These are phyloP conservation scores for Oenanthe javanica DNA, from an alignment of 140 eudicot species.

Conservation along the genomic window DNA sequence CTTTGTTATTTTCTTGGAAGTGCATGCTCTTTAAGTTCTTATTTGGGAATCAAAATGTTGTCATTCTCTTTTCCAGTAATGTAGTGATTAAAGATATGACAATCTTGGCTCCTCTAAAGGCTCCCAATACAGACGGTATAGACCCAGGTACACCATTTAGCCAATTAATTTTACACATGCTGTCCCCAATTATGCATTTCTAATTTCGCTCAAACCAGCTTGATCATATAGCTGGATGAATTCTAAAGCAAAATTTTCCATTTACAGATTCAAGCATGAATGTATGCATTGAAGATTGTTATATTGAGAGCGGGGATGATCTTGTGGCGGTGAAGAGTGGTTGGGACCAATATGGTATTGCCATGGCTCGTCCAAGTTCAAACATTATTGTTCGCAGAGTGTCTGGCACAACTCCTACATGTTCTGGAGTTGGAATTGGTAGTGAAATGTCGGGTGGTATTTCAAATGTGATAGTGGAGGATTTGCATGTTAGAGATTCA, in stretches of 20 bases:
- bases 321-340: slow-evolving; percentile 95
- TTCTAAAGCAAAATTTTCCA: neutral
- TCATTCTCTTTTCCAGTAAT: slow-evolving; percentile 37
- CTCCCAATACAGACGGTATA: slow-evolving; percentile 95
- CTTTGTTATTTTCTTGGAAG: neutral
- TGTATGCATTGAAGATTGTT: slow-evolving; percentile 89
- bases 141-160: slow-evolving; percentile 62
- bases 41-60: neutral
- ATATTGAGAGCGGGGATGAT: slow-evolving; percentile 93
- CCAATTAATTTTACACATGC: neutral
- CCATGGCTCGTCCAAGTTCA: slow-evolving; percentile 69
- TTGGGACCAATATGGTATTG: slow-evolving; percentile 92
- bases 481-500: slow-evolving; percentile 62
- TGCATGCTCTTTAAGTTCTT: neutral
- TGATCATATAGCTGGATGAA: neutral
- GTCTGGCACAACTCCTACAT: slow-evolving; percentile 94
- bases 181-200: neutral
- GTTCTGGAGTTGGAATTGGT: slow-evolving; percentile 94
- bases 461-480: slow-evolving; percentile 50
- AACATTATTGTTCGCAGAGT: slow-evolving; percentile 77
- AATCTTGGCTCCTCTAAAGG: slow-evolving; percentile 82
- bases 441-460: slow-evolving; percentile 99
- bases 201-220: neutral
- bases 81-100: slow-evolving; percentile 84
- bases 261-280: slow-evolving; percentile 74